Evolutionary conservation across 345 rosid genomes (phyloP), one percentile per base, ranked within the genome.

Genomic region (Ailanthus altissimus): DNA sequence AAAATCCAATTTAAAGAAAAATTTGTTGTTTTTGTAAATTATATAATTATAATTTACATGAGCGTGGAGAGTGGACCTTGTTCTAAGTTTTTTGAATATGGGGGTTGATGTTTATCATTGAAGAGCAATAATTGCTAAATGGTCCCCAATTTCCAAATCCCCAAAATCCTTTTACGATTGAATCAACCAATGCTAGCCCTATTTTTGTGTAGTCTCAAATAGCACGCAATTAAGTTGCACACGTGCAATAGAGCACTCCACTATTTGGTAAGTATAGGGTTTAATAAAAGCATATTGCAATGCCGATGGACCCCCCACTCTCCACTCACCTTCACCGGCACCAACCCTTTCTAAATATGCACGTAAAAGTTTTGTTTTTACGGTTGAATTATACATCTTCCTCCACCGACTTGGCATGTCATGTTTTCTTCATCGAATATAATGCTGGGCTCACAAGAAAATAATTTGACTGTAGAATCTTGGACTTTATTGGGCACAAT

Each of bases 71-170:
- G 76, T 50, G 61, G 77, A 32, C 68, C 67, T 42, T 51, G 45
- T 15, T 50, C 43, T 70, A 53, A 12, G 14, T 63, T 45, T 50
- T 67, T 20, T 10, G 56, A 5, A 18, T 21, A 20, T 78, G 70
- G 53, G 86, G 72, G 76, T 56, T 81, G 71, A 76, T 76, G 81
- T 57, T 58, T 66, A 83, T 78, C 60, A 64, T 82, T 66, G 78
- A 67, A 32, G 70, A 38, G 82, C 77, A 79, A 84, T 88, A 62
- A 84, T 88, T 82, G 80, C 32, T 1, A 2, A 42, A 79, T 75
- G 86, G 87, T 32, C 85, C 90, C 82, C 72, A 74, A 68, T 43
- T 78, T 81, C 80, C 76, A 80, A 58, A 82, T 79, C 68, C 86
- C 85, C 84, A 77, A 81, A 79, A 75, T 71, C 70, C 49, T 54